A percentile compares a stretch with the other conserved stretches of the same genome.
Conservation (phyloP, 208 protist species). For the Histomonas meleagridis region DNA sequence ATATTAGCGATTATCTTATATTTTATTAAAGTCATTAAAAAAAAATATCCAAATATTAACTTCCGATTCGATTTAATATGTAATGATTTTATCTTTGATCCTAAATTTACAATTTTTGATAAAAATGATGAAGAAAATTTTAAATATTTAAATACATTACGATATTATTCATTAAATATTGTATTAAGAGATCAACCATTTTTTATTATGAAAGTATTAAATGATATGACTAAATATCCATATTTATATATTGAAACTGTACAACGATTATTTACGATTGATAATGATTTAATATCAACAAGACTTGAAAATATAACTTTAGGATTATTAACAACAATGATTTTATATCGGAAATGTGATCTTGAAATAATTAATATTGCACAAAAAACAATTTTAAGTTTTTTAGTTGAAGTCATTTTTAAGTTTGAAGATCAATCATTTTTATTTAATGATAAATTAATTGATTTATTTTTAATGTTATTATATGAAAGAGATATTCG, state of each 20-base stretch:
- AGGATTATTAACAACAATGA: background rate
- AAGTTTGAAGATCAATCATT: background rate
- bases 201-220: no score
- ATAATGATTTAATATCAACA: background rate
- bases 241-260: background rate
- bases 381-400: background rate
- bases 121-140: no score
- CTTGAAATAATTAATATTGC: background rate
- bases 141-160: no score
- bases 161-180: no score
- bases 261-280: background rate
- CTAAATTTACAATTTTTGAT: no score
- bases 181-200: no score
- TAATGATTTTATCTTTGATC: no score
- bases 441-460: background rate
- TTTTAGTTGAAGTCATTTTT: background rate
- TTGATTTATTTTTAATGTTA: background rate
- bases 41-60: no score
- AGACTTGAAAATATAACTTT: background rate
- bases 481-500: background rate
- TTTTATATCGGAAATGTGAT: background rate
- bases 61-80: no score
- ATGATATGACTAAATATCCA: background rate
- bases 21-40: no score
- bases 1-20: no score